Conservation (phyloP, 352 stramenopile species). For the Discostella stelligera region DNA sequence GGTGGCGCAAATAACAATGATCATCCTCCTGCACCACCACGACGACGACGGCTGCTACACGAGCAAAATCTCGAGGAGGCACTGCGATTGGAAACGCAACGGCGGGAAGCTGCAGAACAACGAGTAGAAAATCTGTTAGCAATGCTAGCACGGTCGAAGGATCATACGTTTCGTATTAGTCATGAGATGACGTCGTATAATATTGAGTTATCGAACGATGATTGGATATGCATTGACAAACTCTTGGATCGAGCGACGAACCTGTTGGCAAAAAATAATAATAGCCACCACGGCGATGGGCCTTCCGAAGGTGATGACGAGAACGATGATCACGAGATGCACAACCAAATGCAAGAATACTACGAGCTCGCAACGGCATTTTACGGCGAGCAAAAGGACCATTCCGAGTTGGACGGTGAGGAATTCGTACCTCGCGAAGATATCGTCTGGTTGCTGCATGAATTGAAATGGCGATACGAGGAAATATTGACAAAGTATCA, state of each 20-base stretch:
- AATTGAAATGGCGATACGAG: constrained; percentile 47
- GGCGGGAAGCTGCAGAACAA: constrained; percentile 8
- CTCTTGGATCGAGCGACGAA: background rate
- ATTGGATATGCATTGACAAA: background rate
- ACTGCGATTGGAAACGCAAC: constrained; percentile 10
- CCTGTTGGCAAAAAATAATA: background rate
- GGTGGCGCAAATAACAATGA: background rate
- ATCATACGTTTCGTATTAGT: background rate
- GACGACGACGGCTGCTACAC: no score
- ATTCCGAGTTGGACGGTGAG: constrained; percentile 17
- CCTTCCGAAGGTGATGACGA: background rate
- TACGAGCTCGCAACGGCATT: constrained; percentile 35
- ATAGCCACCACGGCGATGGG: background rate
- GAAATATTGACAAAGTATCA: constrained; percentile 28
- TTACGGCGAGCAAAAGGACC: constrained; percentile 24
- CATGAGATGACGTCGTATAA: background rate
- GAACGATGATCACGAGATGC: background rate
- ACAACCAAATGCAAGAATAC: constrained; percentile 39
- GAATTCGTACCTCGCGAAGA: constrained; percentile 28
- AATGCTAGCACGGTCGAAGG: background rate
- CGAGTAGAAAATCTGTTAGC: background rate
- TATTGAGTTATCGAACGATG: background rate
- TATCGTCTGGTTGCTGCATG: constrained; percentile 43
- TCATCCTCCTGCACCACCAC: background rate
- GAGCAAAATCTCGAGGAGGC: background rate